Conservation (phyloP, 176 grass and related monocot species). For the Saccharum spontaneum region DNA sequence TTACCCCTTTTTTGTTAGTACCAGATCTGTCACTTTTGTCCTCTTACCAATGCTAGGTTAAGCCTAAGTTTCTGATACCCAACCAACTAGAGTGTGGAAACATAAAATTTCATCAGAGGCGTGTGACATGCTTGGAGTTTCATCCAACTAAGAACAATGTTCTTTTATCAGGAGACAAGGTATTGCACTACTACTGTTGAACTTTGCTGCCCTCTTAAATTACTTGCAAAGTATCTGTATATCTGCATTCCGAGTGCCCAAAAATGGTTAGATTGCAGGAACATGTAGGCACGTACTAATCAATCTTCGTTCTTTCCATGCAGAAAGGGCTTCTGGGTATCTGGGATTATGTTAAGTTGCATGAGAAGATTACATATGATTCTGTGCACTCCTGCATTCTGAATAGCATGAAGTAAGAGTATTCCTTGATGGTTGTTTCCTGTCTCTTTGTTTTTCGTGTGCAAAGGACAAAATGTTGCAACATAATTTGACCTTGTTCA, state of each 20-base stretch:
- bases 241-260: background rate
- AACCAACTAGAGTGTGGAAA: conserved; percentile 79
- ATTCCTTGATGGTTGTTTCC: conserved; percentile 2
- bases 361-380: conserved; percentile 83
- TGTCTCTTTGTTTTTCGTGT: background rate
- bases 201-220: conserved; percentile 21
- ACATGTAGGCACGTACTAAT: background rate
- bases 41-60: conserved; percentile 48
- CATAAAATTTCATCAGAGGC: conserved; percentile 82
- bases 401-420: conserved; percentile 88
- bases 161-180: conserved; percentile 95
- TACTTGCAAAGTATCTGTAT: background rate
- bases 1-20: background rate
- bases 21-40: background rate
- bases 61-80: conserved; percentile 68
- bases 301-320: conserved; percentile 1
- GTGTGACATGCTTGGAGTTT: conserved; percentile 91
- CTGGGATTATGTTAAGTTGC: conserved; percentile 90
- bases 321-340: conserved; percentile 92
- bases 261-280: background rate
- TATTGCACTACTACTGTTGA: conserved; percentile 28
- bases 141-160: conserved; percentile 78
- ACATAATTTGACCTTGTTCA: conserved; percentile 33
- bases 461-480: conserved; percentile 5
- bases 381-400: conserved; percentile 86